Conservation (phyloP, 2,329 filamentous ascomycete genomes). For the Ceratocystis destructans region DNA sequence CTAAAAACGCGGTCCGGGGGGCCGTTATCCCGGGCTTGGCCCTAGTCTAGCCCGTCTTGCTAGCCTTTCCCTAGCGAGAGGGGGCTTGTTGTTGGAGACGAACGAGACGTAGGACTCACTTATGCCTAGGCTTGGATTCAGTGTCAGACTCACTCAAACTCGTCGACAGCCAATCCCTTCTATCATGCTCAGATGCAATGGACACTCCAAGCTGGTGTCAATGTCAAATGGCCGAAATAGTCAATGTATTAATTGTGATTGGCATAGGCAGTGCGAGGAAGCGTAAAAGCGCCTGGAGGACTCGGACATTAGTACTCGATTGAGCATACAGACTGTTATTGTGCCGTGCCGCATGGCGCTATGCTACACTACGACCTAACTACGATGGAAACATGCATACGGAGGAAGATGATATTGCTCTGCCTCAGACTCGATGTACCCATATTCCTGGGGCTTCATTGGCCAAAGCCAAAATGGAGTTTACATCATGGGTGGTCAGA, state of each 20-base stretch:
- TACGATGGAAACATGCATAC: neutral
- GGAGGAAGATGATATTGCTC: neutral
- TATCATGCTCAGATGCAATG: neutral
- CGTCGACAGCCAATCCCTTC: neutral
- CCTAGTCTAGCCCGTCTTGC: neutral
- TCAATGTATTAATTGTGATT: conserved; percentile 1
- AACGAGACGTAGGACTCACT: no score
- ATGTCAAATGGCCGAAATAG: neutral
- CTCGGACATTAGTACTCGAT: neutral
- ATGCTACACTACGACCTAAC: neutral
- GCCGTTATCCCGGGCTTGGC: neutral
- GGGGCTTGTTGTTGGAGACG: neutral
- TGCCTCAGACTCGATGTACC: neutral
- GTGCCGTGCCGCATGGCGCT: neutral
- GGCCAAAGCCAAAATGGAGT: neutral
- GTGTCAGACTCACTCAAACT: neutral
- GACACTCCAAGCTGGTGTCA: neutral
- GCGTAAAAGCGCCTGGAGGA: neutral
- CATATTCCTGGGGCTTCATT: neutral
- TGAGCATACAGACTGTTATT: neutral
- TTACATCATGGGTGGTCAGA: neutral
- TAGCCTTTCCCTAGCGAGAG: neutral
- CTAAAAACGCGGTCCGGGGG: neutral
- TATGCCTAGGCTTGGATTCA: no score
- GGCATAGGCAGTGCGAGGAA: neutral